Conservation (phyloP, 2,329 filamentous ascomycete species). For the Capronia coronata region DNA sequence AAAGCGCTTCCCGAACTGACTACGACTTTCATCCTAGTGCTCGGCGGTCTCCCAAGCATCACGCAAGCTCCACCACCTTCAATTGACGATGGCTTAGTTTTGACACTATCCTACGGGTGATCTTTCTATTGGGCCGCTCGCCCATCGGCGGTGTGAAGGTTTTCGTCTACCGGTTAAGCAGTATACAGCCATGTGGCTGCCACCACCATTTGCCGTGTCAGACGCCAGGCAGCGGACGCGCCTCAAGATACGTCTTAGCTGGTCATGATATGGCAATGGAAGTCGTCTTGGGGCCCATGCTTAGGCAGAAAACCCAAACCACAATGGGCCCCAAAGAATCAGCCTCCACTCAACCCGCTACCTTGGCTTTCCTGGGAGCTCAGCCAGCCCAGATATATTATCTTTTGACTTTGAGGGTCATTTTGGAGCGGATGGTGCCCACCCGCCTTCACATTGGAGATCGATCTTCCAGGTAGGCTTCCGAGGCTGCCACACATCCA, state of each 20-base stretch:
- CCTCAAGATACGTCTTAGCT: background rate
- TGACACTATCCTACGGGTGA: background rate
- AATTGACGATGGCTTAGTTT: constrained; percentile 4
- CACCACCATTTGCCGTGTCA: constrained; percentile 14
- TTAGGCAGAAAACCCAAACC: too few relatives aligned
- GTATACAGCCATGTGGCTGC: constrained; percentile 27
- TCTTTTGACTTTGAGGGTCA: constrained; percentile 4
- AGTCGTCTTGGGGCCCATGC: background rate
- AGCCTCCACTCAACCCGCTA: background rate
- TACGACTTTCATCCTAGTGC: background rate
- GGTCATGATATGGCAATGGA: background rate
- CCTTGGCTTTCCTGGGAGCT: constrained; percentile 7
- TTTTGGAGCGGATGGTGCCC: constrained; percentile 1
- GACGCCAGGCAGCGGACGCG: background rate
- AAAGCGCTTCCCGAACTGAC: background rate
- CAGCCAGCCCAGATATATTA: constrained; percentile 20
- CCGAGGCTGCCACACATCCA: constrained; percentile 15
- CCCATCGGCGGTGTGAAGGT: constrained; percentile 6
- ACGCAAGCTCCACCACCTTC: background rate
- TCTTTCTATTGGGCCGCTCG: constrained; percentile 10
- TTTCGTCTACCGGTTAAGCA: too few relatives aligned
- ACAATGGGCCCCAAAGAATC: too few relatives aligned
- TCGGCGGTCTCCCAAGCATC: background rate
- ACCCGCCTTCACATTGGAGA: constrained; percentile 1
- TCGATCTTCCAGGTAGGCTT: constrained; percentile 5